Conservation (phyloP, 306 rosid genomes). For the Clitoria ternatea region DNA sequence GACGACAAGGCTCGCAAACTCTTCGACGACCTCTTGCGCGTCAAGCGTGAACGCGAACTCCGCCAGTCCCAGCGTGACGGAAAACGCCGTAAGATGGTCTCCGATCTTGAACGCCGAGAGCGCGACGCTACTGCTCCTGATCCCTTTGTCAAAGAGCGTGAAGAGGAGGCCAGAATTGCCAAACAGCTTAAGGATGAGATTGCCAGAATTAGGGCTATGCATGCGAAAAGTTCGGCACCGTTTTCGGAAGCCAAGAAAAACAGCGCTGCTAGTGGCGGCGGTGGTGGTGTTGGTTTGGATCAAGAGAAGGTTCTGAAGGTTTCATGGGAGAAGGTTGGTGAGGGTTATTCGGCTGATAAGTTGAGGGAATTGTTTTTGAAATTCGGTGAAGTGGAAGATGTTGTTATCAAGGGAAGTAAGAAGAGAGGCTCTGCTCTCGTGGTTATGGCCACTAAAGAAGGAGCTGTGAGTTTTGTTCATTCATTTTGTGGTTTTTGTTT, state of each 20-base stretch:
- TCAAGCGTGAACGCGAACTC: conserved; percentile 66
- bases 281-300: conserved; percentile 39
- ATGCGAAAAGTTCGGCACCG: conserved; percentile 39
- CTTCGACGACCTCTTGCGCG: conserved; percentile 67
- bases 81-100: conserved; percentile 76
- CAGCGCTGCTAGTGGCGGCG: neutral
- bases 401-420: conserved; percentile 68
- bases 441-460: conserved; percentile 79
- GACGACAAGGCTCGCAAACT: conserved; percentile 76
- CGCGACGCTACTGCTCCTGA: conserved; percentile 58
- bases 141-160: conserved; percentile 42
- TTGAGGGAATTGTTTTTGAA: conserved; percentile 61
- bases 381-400: conserved; percentile 89
- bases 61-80: conserved; percentile 65
- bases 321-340: conserved; percentile 85
- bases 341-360: conserved; percentile 67
- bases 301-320: conserved; percentile 76
- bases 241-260: conserved; percentile 2
- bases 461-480: conserved; percentile 53
- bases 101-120: conserved; percentile 85
- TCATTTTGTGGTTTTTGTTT: too few species aligned
- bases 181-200: conserved; percentile 72
- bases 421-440: conserved; percentile 89
- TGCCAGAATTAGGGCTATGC: conserved; percentile 73
- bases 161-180: conserved; percentile 71